Percentiles rank a stretch among this genome's conserved stretches.
Evolutionary conservation across 148 eudicot genomes (phyloP).

Genomic region (Fagopyrum tataricum): DNA sequence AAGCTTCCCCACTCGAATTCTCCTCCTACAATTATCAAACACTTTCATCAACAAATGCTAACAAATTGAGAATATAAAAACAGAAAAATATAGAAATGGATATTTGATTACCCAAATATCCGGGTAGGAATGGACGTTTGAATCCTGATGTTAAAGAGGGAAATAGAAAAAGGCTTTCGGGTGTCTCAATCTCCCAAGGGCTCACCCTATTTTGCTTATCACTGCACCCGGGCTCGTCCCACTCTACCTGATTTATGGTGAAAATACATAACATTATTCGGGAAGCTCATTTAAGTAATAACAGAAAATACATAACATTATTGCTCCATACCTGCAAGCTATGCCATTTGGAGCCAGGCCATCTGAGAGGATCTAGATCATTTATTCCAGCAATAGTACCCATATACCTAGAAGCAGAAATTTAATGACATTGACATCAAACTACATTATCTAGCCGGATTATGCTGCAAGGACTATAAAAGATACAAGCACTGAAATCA

Average conservation of each 20-base stretch:
- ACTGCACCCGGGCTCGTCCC: slow-evolving; percentile 93
- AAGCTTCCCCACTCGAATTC: slow-evolving; percentile 70
- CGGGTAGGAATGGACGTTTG: slow-evolving; percentile 68
- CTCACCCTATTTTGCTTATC: slow-evolving; percentile 81
- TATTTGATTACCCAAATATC: slow-evolving; percentile 37
- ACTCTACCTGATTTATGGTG: slow-evolving; percentile 56
- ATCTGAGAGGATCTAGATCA: slow-evolving; percentile 78
- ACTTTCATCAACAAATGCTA: slow-evolving; percentile 33
- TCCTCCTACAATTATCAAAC: slow-evolving; percentile 44
- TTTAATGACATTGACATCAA: not conserved
- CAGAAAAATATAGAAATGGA: not conserved
- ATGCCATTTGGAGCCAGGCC: slow-evolving; percentile 96
- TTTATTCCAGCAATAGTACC: slow-evolving; percentile 71
- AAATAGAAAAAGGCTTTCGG: slow-evolving; percentile 90
- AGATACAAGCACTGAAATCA: not conserved
- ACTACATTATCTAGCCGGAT: not conserved
- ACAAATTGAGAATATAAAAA: not conserved
- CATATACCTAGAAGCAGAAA: slow-evolving; percentile 63
- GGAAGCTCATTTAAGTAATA: not conserved
- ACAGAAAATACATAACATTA: not conserved
- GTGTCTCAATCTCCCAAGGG: slow-evolving; percentile 79
- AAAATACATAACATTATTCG: not conserved
- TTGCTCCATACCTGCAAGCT: slow-evolving; percentile 54
- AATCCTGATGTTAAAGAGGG: slow-evolving; percentile 76
- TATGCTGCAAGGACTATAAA: not conserved